Conservation (phyloP, 164 flowering plant genomes). For the Santalum album region DNA sequence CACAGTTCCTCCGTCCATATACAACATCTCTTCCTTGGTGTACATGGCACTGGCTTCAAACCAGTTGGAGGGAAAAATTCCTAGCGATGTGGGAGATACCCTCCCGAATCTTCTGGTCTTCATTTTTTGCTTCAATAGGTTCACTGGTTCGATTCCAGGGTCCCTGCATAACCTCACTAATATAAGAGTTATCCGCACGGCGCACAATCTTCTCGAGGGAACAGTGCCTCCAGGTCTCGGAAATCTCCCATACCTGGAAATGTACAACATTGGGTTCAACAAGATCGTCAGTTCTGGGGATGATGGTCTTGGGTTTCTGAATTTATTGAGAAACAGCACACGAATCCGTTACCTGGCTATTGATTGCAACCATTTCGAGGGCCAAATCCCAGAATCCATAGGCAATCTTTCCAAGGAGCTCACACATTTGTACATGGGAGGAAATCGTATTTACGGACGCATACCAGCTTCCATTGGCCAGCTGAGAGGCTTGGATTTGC, state of each 20-base stretch:
- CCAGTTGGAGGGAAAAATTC: constrained; percentile 30
- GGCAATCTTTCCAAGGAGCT: constrained; percentile 35
- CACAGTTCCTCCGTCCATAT: constrained; percentile 29
- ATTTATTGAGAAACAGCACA: constrained; percentile 27
- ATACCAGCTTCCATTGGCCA: constrained; percentile 18
- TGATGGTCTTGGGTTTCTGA: constrained; percentile 22
- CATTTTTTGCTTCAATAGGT: constrained; percentile 22
- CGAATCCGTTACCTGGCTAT: constrained; percentile 23
- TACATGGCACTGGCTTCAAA: constrained; percentile 27
- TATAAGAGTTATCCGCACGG: neutral
- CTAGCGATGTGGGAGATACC: constrained; percentile 23
- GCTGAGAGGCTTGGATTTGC: neutral
- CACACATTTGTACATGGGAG: constrained; percentile 22
- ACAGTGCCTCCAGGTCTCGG: constrained; percentile 33
- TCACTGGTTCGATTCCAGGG: constrained; percentile 40
- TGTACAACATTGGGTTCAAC: constrained; percentile 31
- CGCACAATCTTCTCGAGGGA: constrained; percentile 25
- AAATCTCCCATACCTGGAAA: constrained; percentile 22
- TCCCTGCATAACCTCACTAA: constrained; percentile 37
- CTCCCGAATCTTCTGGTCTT: constrained; percentile 30
- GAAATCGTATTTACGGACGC: constrained; percentile 25
- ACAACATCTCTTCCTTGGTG: constrained; percentile 37
- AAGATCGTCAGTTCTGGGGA: constrained; percentile 11
- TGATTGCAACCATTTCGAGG: constrained; percentile 32
- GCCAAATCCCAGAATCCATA: constrained; percentile 34